These are phyloP conservation scores for Myotisia sp. DNA, from an alignment of 2,329 filamentous ascomycete genomes.

Conservation along the genomic window DNA sequence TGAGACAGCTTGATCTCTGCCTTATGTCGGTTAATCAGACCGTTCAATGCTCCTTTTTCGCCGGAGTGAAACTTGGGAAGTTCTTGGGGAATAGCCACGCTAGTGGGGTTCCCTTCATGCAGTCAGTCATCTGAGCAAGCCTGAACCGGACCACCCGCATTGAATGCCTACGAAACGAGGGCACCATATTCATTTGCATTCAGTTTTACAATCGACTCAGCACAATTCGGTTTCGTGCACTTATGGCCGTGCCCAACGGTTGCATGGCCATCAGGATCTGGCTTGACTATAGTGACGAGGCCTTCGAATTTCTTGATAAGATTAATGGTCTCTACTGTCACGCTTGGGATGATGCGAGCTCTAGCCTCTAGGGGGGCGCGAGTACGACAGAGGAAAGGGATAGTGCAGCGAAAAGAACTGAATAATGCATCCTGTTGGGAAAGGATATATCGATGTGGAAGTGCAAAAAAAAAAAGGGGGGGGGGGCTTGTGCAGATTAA, in stretches of 20 bases:
- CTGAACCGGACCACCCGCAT: no score
- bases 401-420: constrained; percentile 30
- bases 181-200: constrained; percentile 42
- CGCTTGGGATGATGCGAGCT: constrained; percentile 14
- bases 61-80: no score
- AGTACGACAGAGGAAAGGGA: constrained; percentile 13
- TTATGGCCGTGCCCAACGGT: constrained; percentile 41
- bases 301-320: constrained; percentile 28
- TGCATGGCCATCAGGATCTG: constrained; percentile 34
- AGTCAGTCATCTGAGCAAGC: no score
- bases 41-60: no score
- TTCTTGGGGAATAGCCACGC: no score
- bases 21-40: no score
- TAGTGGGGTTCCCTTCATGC: no score
- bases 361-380: constrained; percentile 4
- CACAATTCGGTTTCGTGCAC: constrained; percentile 29
- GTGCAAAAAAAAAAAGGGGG: background rate
- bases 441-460: background rate
- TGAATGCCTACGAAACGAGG: constrained; percentile 40
- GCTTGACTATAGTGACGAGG: constrained; percentile 18
- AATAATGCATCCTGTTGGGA: constrained; percentile 32
- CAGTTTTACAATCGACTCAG: constrained; percentile 24
- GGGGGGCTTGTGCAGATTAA: no score
- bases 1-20: no score
- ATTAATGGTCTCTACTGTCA: constrained; percentile 23